Conservation (phyloP, 2,329 filamentous ascomycete species). For the Neonectria magnoliae region DNA sequence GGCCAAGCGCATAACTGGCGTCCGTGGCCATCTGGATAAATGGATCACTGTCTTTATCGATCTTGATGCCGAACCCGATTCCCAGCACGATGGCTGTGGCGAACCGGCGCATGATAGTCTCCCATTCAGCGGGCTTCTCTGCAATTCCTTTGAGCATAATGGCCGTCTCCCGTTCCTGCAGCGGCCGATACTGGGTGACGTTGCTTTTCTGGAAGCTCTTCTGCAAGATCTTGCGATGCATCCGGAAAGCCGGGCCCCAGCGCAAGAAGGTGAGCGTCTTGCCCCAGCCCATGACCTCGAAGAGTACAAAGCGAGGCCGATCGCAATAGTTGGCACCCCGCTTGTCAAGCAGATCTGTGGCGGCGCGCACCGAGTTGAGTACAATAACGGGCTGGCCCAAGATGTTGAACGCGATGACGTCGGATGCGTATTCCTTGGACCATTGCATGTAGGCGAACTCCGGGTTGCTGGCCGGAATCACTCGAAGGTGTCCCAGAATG, state of each 20-base stretch:
- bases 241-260: conserved; percentile 53
- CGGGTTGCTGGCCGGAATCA: conserved; percentile 51
- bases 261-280: conserved; percentile 57
- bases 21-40: conserved; percentile 52
- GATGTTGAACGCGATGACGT: conserved; percentile 47
- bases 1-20: conserved; percentile 42
- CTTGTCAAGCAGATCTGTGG: conserved; percentile 57
- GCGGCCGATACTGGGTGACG: conserved; percentile 46
- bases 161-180: conserved; percentile 50
- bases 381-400: conserved; percentile 52
- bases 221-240: conserved; percentile 57
- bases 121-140: conserved; percentile 48
- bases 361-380: conserved; percentile 55
- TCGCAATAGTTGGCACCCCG: conserved; percentile 56
- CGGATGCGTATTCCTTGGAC: conserved; percentile 61
- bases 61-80: conserved; percentile 55
- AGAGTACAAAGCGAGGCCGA: conserved; percentile 56
- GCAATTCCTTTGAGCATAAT: conserved; percentile 46
- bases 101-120: conserved; percentile 50
- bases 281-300: conserved; percentile 57
- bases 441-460: conserved; percentile 45
- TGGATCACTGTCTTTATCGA: conserved; percentile 50
- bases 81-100: conserved; percentile 53
- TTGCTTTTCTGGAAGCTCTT: conserved; percentile 53
- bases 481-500: conserved; percentile 55